phyloP scores from a whole-genome alignment of 2,329 filamentous ascomycete genomes.

The Thermomyces lanuginosus region DNA sequence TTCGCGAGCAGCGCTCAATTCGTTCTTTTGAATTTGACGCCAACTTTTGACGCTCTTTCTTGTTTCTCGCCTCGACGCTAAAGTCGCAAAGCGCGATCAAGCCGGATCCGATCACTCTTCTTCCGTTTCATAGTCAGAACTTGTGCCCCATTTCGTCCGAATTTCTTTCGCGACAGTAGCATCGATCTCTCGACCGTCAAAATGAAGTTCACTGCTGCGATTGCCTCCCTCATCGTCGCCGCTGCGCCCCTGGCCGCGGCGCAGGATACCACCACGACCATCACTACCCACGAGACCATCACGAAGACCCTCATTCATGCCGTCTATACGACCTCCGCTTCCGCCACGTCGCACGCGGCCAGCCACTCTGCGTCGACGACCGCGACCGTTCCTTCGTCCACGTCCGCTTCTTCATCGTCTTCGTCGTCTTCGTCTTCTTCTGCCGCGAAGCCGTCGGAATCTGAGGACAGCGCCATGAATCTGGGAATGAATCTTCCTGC shows the following conservation, averaged over 20 bases:
- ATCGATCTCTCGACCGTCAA: conserved; percentile 6
- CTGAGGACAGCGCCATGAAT: conserved; percentile 9
- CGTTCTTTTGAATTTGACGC: conserved; percentile 3
- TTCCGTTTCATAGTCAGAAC: not conserved
- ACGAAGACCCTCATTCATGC: conserved; percentile 30
- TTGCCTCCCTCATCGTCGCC: conserved; percentile 18
- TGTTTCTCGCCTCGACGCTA: too few species aligned
- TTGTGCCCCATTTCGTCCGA: conserved; percentile 1
- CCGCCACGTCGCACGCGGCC: conserved; percentile 4
- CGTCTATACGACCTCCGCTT: conserved; percentile 1
- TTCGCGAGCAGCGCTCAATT: conserved; percentile 2
- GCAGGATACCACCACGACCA: conserved; percentile 19
- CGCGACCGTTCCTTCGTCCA: conserved; percentile 2
- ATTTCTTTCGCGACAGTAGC: conserved; percentile 3
- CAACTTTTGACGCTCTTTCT: conserved; percentile 2
- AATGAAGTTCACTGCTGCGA: conserved; percentile 22
- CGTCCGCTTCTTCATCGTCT: conserved; percentile 4
- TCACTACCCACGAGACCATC: conserved; percentile 18
- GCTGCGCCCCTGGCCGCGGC: conserved; percentile 13
- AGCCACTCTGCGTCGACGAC: conserved; percentile 3
- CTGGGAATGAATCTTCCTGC: conserved; percentile 12
- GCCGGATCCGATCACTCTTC: not conserved
- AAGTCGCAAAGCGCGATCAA: too few species aligned
- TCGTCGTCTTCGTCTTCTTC: conserved; percentile 8
- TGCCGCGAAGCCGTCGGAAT: conserved; percentile 10